phyloP scores from a whole-genome alignment of 108 stramenopile genomes.

The Cyclotella cryptica region DNA sequence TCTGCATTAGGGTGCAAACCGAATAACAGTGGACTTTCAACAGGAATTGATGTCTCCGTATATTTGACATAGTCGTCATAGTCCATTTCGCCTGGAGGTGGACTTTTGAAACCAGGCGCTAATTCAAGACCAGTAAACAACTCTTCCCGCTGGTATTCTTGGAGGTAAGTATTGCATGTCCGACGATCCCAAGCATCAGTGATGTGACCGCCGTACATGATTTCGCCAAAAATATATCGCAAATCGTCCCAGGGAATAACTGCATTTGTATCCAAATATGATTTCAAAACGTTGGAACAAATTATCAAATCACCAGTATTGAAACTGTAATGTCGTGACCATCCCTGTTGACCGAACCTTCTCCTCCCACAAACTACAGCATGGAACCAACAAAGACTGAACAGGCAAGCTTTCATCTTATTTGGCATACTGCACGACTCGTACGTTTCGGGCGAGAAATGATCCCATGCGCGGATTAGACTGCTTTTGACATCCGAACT shows the following conservation, averaged over 20 bases:
- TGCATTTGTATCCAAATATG: constrained; percentile 70
- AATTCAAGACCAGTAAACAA: constrained; percentile 57
- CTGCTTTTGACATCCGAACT: constrained; percentile 82
- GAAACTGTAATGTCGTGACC: constrained; percentile 79
- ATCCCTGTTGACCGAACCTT: constrained; percentile 85
- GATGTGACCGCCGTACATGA: constrained; percentile 91
- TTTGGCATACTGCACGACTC: constrained; percentile 66
- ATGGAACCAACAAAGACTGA: constrained; percentile 89
- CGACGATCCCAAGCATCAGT: constrained; percentile 88
- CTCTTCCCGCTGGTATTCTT: constrained; percentile 52
- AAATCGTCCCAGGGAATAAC: constrained; percentile 85
- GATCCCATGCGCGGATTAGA: constrained; percentile 78
- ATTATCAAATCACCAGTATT: constrained; percentile 79
- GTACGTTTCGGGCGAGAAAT: constrained; percentile 58
- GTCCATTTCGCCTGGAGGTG: constrained; percentile 54
- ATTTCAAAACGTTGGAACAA: constrained; percentile 69
- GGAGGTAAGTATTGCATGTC: constrained; percentile 75
- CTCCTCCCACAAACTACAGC: constrained; percentile 79
- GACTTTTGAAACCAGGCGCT: constrained; percentile 76
- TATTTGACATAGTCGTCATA: constrained; percentile 70
- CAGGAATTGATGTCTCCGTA: constrained; percentile 61
- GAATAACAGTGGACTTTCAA: constrained; percentile 77
- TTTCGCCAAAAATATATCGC: constrained; percentile 88
- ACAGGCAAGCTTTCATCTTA: constrained; percentile 84
- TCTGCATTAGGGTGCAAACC: constrained; percentile 87